These are phyloP conservation scores for Coniferiporia weirii DNA, from an alignment of 1,284 basidiomycete species.

Conservation along the genomic window DNA sequence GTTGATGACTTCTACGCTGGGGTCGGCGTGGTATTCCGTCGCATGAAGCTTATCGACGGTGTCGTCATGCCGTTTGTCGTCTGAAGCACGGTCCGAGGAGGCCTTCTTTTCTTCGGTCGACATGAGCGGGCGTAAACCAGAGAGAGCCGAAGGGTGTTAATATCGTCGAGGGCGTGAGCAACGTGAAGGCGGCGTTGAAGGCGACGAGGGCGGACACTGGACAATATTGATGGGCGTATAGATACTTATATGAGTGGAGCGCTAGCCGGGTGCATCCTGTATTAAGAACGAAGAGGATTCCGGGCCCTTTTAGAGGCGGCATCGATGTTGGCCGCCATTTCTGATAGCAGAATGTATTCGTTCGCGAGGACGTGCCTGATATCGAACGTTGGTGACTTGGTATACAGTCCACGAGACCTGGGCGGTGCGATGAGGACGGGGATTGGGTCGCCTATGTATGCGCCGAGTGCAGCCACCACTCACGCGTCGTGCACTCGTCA, in stretches of 20 bases:
- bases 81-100: constrained; percentile 17
- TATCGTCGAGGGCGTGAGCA: too few relatives aligned
- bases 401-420: neutral
- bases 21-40: constrained; percentile 37
- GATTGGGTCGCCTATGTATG: neutral
- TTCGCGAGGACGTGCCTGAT: neutral
- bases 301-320: too few relatives aligned
- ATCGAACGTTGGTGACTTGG: too few relatives aligned
- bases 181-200: too few relatives aligned
- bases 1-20: constrained; percentile 52
- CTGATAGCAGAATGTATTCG: neutral
- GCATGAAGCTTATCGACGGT: constrained; percentile 18
- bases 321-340: neutral
- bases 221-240: too few relatives aligned
- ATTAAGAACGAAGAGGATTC: too few relatives aligned
- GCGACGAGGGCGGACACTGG: too few relatives aligned
- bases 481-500: too few relatives aligned
- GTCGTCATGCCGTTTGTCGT: constrained; percentile 26
- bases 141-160: too few relatives aligned
- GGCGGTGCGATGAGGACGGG: neutral
- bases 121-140: neutral
- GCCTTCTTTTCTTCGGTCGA: constrained; percentile 3
- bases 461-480: too few relatives aligned
- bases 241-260: too few relatives aligned
- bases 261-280: too few relatives aligned